A percentile compares a stretch with the other conserved stretches of the same genome.
Conservation (phyloP, 75 land plant species). For the Pseudotsuga menziesii region DNA sequence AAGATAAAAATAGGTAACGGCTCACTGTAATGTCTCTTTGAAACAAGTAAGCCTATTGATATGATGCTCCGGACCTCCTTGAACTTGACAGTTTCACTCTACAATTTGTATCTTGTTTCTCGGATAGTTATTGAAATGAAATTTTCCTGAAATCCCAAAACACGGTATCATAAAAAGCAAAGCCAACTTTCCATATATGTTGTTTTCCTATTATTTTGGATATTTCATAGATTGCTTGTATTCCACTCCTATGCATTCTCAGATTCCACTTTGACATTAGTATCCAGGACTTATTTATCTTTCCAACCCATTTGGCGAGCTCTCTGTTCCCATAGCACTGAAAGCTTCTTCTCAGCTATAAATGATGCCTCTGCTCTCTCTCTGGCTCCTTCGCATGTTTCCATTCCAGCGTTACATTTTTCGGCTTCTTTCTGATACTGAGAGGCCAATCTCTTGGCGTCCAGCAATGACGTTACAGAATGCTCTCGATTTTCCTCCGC, state of each 20-base stretch:
- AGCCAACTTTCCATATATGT: background rate
- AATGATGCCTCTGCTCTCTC: slow-evolving; percentile 68
- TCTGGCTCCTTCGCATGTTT: slow-evolving; percentile 85
- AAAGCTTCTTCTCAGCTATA: slow-evolving; percentile 53
- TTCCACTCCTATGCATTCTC: no score
- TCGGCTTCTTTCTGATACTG: slow-evolving; percentile 90
- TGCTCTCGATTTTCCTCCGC: slow-evolving; percentile 60
- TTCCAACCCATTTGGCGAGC: slow-evolving; percentile 81
- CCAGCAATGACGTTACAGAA: slow-evolving; percentile 59
- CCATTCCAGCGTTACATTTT: slow-evolving; percentile 82
- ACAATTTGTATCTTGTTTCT: background rate
- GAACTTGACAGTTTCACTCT: slow-evolving; percentile 9
- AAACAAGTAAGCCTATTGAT: slow-evolving; percentile 3
- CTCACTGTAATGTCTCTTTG: background rate
- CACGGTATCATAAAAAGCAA: background rate
- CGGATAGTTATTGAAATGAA: background rate
- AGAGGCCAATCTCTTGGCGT: slow-evolving; percentile 67
- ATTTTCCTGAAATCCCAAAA: background rate
- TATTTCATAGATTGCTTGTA: no score
- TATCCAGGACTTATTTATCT: background rate
- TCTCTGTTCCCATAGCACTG: slow-evolving; percentile 62
- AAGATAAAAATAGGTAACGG: background rate
- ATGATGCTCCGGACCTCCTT: background rate
- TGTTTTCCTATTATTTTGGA: background rate
- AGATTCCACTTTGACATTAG: no score